These are phyloP conservation scores for Bryoerythrophyllum caledonicum DNA, from an alignment of 225 moss, liverwort and hornwort genomes.

Conservation along the genomic window DNA sequence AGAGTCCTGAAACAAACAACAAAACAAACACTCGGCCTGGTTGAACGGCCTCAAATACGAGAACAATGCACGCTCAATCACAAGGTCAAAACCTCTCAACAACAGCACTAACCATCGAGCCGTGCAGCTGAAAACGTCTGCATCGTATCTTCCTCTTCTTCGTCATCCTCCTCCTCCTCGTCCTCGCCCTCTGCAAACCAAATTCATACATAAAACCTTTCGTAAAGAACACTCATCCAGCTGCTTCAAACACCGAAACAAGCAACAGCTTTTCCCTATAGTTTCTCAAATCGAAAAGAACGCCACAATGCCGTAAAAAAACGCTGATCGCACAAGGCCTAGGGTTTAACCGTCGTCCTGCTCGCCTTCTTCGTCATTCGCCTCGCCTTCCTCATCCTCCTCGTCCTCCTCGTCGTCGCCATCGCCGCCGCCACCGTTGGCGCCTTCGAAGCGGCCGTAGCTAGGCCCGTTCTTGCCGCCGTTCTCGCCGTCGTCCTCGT, in stretches of 20 bases:
- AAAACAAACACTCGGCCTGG: neutral
- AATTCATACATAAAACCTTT: neutral
- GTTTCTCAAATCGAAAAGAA: neutral
- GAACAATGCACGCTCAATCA: neutral
- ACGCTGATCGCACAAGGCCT: conserved; percentile 20
- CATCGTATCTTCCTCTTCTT: conserved; percentile 61
- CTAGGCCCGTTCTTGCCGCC: conserved; percentile 50
- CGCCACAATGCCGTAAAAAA: neutral
- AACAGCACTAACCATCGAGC: conserved; percentile 50
- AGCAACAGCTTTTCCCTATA: neutral
- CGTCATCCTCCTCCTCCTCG: conserved; percentile 61
- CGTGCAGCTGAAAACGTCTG: conserved; percentile 56
- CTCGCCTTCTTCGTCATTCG: conserved; percentile 55
- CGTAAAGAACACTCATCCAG: neutral
- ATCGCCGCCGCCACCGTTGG: conserved; percentile 40
- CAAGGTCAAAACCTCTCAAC: neutral
- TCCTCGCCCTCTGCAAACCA: conserved; percentile 51
- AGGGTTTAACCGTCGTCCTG: conserved; percentile 61
- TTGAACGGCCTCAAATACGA: neutral
- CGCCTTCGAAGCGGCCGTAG: conserved; percentile 55
- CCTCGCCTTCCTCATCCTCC: conserved; percentile 59
- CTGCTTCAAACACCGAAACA: neutral
- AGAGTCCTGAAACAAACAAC: conserved; percentile 16
- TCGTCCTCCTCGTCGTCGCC: conserved; percentile 61
- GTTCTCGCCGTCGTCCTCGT: conserved; percentile 50